Base-by-base conservation (phyloP, 371 early-diverging fungal species). In the Mucor indicus region DNA sequence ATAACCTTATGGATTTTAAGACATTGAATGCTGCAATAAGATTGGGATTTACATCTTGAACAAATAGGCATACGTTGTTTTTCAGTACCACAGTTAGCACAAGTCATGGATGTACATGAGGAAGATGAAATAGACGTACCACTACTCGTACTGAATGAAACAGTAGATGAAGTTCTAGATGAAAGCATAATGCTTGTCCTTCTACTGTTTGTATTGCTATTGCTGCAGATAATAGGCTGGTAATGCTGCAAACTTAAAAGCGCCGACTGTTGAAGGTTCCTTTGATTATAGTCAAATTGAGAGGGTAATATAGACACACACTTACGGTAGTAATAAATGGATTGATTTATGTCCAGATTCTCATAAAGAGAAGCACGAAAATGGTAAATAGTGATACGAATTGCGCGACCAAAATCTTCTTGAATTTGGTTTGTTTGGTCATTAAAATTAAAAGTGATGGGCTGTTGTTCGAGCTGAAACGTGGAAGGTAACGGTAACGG, bases 31-130 rank as follows among this genome's bases (percentile, higher is more conserved):
- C 62, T 57, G 44, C 75, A 74, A 31, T 74, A 74, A 9, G 38
- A 53, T 23, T 53, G 61, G 1, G 60, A 46, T 50, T 68, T 62
- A 33, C 75, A 74, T 36, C 44, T 52, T 1, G 75, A 65, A 32
- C 75, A 74, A 0, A 74, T 71, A 1, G 75, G 75, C 71, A 74
- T 74, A 19, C 56, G 53, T 11, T 55, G 53, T 22, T 70, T 70
- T 46, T 74, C 75, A 2, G 48, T 44, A 6, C 69, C 69, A 35
- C 75, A 74, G n/a, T 62, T 59, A 30, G 64, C 55, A 38, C 75
- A 74, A 11, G 57, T 27, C 39, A 36, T 50, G 12, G 60, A 44
- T 19, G 41, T 49, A n/a, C 50, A 40, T 19, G 60, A 52, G 10
- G 56, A 52, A 36, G 48, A 51, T 2, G 64, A 64, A 27, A 60